Percentiles rank a stretch among this genome's conserved stretches.
phyloP scores from a whole-genome alignment of 441 rosid species.

The Rhodomyrtus psidioides region DNA sequence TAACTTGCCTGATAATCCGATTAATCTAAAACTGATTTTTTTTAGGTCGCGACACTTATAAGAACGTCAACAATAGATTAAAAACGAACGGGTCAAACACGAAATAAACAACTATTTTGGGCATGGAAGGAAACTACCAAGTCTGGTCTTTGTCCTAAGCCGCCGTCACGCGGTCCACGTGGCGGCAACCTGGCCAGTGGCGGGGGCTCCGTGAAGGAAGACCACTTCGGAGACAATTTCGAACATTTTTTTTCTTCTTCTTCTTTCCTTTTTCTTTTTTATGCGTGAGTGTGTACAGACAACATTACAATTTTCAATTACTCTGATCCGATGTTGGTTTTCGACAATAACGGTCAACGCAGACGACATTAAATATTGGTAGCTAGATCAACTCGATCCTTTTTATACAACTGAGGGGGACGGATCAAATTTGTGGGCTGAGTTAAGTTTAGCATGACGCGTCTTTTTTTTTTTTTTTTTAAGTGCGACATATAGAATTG shows the following conservation, averaged over 20 bases:
- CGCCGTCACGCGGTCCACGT: not conserved
- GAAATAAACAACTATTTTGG: not conserved
- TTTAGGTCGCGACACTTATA: no score
- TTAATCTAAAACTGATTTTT: no score
- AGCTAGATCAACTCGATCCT: not conserved
- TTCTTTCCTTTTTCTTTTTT: not conserved
- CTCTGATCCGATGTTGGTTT: not conserved
- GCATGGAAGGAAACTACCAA: not conserved
- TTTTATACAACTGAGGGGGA: not conserved
- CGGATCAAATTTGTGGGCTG: not conserved
- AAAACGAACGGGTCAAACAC: not conserved
- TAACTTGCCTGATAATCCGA: no score
- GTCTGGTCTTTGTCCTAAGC: not conserved
- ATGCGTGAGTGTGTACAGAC: not conserved
- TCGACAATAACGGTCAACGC: not conserved
- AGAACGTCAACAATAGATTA: no score
- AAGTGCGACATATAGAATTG: not conserved
- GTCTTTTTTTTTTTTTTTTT: not conserved
- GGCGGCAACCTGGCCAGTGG: not conserved
- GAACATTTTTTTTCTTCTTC: accelerated
- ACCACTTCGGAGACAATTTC: not conserved
- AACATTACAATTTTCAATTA: not conserved
- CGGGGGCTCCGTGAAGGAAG: not conserved
- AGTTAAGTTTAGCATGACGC: not conserved
- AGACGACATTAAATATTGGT: not conserved